Evolutionary conservation across 805 yeast genomes (phyloP).

Genomic region (Huiozyma naganishii): DNA sequence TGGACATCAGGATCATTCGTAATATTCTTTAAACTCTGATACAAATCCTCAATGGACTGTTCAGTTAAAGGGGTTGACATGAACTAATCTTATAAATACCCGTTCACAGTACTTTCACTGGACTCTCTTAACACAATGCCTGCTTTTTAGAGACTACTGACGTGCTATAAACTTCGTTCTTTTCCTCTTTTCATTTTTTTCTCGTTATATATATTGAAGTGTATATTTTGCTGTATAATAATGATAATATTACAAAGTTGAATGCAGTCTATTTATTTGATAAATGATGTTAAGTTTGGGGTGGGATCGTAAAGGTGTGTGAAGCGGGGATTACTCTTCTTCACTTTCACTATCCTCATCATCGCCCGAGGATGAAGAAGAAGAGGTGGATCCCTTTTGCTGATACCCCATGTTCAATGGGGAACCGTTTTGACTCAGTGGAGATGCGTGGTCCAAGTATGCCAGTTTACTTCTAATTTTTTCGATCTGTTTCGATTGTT

Average conservation of each 20-base stretch:
- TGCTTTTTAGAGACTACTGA: not conserved
- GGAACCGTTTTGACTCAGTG: constrained; percentile 32
- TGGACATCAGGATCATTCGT: constrained; percentile 14
- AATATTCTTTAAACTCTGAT: constrained; percentile 12
- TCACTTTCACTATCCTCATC: constrained; percentile 60
- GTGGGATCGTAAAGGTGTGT: not conserved
- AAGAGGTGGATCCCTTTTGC: constrained; percentile 3
- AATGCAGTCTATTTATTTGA: constrained; percentile 6
- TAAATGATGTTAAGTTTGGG: not conserved
- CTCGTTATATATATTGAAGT: no score
- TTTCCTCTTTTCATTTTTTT: not conserved
- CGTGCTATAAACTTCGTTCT: not conserved
- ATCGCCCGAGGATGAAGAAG: constrained; percentile 30
- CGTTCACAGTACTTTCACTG: not conserved
- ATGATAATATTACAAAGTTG: constrained; percentile 5
- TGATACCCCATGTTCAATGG: constrained; percentile 24
- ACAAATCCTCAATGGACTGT: constrained; percentile 15
- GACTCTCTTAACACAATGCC: not conserved
- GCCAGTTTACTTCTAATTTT: constrained; percentile 65
- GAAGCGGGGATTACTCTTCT: constrained; percentile 41
- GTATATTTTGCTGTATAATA: not conserved
- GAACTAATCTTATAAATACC: not conserved
- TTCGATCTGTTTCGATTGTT: constrained; percentile 57
- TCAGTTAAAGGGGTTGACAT: constrained; percentile 1
- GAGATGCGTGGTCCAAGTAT: constrained; percentile 49